A percentile compares a stretch with the other conserved stretches of the same genome.
Conservation (phyloP, 495 filamentous ascomycete species). For the Durotheca rogersii region DNA sequence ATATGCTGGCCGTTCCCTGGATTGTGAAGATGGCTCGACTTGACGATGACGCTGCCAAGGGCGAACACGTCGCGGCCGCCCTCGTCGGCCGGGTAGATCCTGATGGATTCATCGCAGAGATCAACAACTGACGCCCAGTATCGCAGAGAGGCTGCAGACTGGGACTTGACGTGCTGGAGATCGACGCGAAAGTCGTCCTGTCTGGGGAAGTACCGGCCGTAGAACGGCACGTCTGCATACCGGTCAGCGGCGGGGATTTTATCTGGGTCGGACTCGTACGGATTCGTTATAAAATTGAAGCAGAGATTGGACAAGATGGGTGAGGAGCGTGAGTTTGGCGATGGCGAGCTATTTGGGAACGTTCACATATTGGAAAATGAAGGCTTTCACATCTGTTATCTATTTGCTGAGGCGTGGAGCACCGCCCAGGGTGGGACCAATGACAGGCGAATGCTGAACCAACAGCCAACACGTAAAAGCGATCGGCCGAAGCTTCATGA, state of each 20-base stretch:
- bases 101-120: slow-evolving; percentile 33
- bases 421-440: too few relatives aligned
- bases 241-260: slow-evolving; percentile 38
- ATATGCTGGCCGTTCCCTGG: background rate
- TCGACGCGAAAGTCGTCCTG: slow-evolving; percentile 39
- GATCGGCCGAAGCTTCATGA: too few relatives aligned
- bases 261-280: slow-evolving; percentile 40
- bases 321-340: too few relatives aligned
- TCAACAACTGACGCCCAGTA: slow-evolving; percentile 44
- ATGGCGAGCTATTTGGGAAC: too few relatives aligned
- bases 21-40: slow-evolving; percentile 44
- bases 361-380: too few relatives aligned
- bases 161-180: slow-evolving; percentile 40
- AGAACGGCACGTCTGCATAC: slow-evolving; percentile 42
- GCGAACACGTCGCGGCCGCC: slow-evolving; percentile 49
- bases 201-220: slow-evolving; percentile 40
- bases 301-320: too few relatives aligned
- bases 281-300: slow-evolving; percentile 31
- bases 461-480: too few relatives aligned
- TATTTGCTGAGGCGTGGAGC: too few relatives aligned
- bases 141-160: slow-evolving; percentile 33
- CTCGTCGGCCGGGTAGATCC: slow-evolving; percentile 41
- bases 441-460: too few relatives aligned
- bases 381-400: too few relatives aligned
- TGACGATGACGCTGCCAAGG: slow-evolving; percentile 49